Evolutionary conservation across 331 rosid genomes (phyloP).

Genomic region (Acacia concinna): DNA sequence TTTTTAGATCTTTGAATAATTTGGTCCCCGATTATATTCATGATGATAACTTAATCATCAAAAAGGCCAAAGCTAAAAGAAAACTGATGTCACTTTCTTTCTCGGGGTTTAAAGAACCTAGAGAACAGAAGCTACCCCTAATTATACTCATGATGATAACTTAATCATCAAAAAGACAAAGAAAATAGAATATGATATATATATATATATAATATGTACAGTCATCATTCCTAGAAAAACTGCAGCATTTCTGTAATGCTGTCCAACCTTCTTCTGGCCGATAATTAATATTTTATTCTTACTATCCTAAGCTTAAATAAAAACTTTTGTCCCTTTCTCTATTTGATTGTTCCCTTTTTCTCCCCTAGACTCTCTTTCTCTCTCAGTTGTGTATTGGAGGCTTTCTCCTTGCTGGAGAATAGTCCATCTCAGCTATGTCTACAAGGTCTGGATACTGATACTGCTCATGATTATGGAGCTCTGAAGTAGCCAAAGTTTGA

Average conservation of each 20-base stretch:
- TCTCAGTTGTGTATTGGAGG: slow-evolving; percentile 80
- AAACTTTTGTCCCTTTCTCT: slow-evolving; percentile 6
- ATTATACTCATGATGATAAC: slow-evolving; percentile 11
- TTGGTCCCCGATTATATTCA: neutral
- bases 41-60: slow-evolving; percentile 25
- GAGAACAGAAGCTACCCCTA: neutral
- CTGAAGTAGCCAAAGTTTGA: slow-evolving; percentile 34
- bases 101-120: neutral
- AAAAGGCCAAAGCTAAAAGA: slow-evolving; percentile 2
- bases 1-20: slow-evolving; percentile 5
- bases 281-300: slow-evolving; percentile 4
- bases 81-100: neutral
- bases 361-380: slow-evolving; percentile 30
- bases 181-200: slow-evolving; percentile 11
- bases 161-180: slow-evolving; percentile 26
- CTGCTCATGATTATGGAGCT: slow-evolving; percentile 26
- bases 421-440: slow-evolving; percentile 79
- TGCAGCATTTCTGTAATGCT: slow-evolving; percentile 77
- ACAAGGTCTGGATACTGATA: slow-evolving; percentile 43
- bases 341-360: neutral
- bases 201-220: slow-evolving; percentile 25
- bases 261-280: slow-evolving; percentile 31
- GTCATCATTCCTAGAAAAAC: slow-evolving; percentile 47
- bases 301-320: slow-evolving; percentile 2
- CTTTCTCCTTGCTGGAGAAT: slow-evolving; percentile 69